Percentiles rank a stretch among this genome's conserved stretches.
Evolutionary conservation across 1,139 yeast species (phyloP).

Genomic region (Dujonia santamariae): DNA sequence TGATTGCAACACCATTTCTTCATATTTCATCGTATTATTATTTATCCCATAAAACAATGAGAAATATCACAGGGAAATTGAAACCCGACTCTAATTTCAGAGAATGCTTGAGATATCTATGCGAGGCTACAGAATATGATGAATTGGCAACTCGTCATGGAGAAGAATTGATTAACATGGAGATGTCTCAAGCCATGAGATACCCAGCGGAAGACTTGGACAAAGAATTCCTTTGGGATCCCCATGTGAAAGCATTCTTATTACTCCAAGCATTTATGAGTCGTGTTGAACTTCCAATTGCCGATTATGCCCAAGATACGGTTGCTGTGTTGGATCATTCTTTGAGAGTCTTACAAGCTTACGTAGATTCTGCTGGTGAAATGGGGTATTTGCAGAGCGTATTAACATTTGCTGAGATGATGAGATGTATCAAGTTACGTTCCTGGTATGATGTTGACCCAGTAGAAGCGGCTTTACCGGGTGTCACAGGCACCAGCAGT

Average conservation of each 20-base stretch:
- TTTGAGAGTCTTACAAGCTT: constrained; percentile 89
- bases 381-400: constrained; percentile 68
- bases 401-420: constrained; percentile 56
- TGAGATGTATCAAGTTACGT: constrained; percentile 90
- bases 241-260: constrained; percentile 87
- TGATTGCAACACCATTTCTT: constrained; percentile 76
- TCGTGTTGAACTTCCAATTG: constrained; percentile 83
- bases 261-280: constrained; percentile 85
- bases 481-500: constrained; percentile 21
- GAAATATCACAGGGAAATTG: constrained; percentile 59
- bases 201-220: constrained; percentile 69
- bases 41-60: constrained; percentile 84
- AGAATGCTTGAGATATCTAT: constrained; percentile 67
- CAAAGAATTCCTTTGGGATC: constrained; percentile 83
- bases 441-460: constrained; percentile 83
- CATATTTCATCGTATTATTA: constrained; percentile 89
- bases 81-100: constrained; percentile 53
- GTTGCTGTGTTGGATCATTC: constrained; percentile 91
- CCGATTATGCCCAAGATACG: constrained; percentile 93
- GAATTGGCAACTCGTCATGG: constrained; percentile 94
- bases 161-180: constrained; percentile 88
- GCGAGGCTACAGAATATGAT: constrained; percentile 85
- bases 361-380: constrained; percentile 86
- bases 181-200: constrained; percentile 77
- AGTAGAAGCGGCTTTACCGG: constrained; percentile 62